Conservation (phyloP, 805 yeast genomes). For the Kuraishia ogatae region DNA sequence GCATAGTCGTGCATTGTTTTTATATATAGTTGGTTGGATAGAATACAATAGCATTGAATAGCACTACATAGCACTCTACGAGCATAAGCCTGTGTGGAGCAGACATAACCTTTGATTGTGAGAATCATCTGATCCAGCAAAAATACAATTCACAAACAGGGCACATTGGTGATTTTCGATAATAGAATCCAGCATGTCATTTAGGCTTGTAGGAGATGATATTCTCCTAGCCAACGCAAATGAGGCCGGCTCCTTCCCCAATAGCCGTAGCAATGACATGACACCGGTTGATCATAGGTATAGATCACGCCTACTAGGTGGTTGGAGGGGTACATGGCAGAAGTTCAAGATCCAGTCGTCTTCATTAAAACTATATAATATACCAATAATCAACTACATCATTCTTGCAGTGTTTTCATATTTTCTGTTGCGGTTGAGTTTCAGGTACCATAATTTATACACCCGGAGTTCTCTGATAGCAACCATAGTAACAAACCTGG, state of each 20-base stretch:
- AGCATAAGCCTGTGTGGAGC: no score
- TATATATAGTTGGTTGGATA: no score
- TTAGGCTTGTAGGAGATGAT: constrained; percentile 7
- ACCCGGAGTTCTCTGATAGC: constrained; percentile 62
- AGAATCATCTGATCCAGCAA: no score
- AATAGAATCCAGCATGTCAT: constrained; percentile 5
- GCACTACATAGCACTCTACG: no score
- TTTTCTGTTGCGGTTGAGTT: constrained; percentile 43
- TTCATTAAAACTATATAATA: constrained; percentile 23
- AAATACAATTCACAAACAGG: no score
- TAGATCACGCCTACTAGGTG: neutral
- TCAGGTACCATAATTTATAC: constrained; percentile 53
- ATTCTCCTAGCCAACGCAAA: constrained; percentile 2
- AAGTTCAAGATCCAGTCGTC: neutral
- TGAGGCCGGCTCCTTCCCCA: neutral
- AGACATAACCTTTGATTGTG: no score
- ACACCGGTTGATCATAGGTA: neutral
- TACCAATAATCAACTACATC: constrained; percentile 50
- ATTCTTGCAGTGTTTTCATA: constrained; percentile 40
- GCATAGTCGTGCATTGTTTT: no score
- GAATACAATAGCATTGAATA: no score
- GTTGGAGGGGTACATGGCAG: neutral
- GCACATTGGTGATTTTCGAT: no score
- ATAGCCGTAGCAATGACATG: neutral
- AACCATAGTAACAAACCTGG: constrained; percentile 69